Base-by-base conservation (phyloP, 768 basidiomycete genomes). In the Tubosaeta sp. region DNA sequence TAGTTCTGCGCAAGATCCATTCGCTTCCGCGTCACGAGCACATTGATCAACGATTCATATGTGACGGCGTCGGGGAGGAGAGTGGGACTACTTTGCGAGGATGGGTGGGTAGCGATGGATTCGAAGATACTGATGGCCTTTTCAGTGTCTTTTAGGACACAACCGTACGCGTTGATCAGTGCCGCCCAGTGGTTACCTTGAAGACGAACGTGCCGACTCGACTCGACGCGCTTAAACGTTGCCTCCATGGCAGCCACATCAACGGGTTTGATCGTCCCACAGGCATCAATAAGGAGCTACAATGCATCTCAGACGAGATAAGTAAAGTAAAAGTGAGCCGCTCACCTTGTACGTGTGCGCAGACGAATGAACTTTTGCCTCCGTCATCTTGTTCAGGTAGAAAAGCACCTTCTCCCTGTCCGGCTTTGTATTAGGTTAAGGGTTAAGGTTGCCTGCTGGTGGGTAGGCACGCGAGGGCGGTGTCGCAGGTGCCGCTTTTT, bases 341-440 rank as follows among this genome's bases (percentile, higher is more conserved):
- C 76, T 34, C 55, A 84, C 90, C 78, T 97, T 98, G 77, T 95
- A 99, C 9, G 95, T 97, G 68, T 98, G 90, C 6, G 86, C 83
- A 3, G 91, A 88, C 14, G 94, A 93, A 4, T 70, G 60, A 22
- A 98, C 83, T 0, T 75, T 69, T 4, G 78, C 83, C 25, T 67
- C 64, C 31, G 73, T 66, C 68, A 99, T 75, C 61, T 80, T 74
- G 43, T 86, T 64, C 67, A 87, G 87, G 66, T 85, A 98, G 59
- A 79, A 74, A 24, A 97, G 69, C 16, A 86, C 89, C 42, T 83
- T 79, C 24, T 78, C 79, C 46, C 93, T 81, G 55, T 90, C 86
- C 2, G 93, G 95, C 67, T 88, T 90, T 18, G 88, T 93, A 49
- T 86, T n/a, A n/a, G n/a, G n/a, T n/a, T n/a, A n/a, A n/a, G n/a